Evolutionary conservation across 257 asterid genomes (phyloP).

Genomic region (Paulownia fortunei): DNA sequence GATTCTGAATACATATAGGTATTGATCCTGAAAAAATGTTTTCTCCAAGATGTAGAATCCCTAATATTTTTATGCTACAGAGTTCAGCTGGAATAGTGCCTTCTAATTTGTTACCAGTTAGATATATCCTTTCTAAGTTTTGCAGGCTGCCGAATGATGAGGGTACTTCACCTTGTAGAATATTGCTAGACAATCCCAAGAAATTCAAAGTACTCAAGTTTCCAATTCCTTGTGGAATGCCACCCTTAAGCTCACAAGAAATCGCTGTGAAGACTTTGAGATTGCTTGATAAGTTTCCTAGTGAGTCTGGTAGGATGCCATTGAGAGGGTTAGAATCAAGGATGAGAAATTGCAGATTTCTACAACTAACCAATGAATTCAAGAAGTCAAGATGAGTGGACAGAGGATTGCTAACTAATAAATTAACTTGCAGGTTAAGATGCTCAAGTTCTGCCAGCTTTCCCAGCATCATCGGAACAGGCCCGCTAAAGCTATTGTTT

Average conservation of each 20-base stretch:
- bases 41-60: slow-evolving; percentile 42
- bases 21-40: slow-evolving; percentile 46
- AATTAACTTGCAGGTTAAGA: slow-evolving; percentile 40
- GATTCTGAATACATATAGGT: slow-evolving; percentile 37
- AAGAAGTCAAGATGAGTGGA: slow-evolving; percentile 41
- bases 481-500: slow-evolving; percentile 49
- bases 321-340: slow-evolving; percentile 44
- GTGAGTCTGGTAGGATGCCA: slow-evolving; percentile 37
- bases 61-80: slow-evolving; percentile 41
- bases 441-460: slow-evolving; percentile 36
- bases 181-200: slow-evolving; percentile 40
- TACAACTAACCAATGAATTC: slow-evolving; percentile 41
- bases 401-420: slow-evolving; percentile 32
- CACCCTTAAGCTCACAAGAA: slow-evolving; percentile 41
- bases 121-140: slow-evolving; percentile 43
- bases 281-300: slow-evolving; percentile 40
- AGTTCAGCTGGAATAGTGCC: slow-evolving; percentile 41
- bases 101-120: slow-evolving; percentile 32
- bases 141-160: slow-evolving; percentile 40
- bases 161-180: slow-evolving; percentile 38
- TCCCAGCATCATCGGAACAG: slow-evolving; percentile 45
- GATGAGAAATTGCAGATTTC: slow-evolving; percentile 37
- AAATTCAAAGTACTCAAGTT: slow-evolving; percentile 40
- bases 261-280: slow-evolving; percentile 40
- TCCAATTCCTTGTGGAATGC: slow-evolving; percentile 41